Conservation (phyloP, 2,329 filamentous ascomycete species). For the Alternaria solani region DNA sequence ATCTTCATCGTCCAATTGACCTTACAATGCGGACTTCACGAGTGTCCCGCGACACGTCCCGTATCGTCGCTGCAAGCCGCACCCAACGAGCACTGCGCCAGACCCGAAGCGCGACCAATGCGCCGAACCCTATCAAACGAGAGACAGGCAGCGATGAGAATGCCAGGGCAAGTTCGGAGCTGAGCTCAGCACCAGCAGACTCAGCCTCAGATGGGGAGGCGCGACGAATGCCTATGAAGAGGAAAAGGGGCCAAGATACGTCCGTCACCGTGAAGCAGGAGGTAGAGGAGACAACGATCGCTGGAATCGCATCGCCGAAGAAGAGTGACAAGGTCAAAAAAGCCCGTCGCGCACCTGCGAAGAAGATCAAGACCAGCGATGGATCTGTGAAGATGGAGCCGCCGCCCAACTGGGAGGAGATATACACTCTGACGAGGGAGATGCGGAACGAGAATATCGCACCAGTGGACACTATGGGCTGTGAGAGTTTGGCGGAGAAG, state of each 20-base stretch:
- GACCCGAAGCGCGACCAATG: conserved; percentile 38
- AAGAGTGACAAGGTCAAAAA: conserved; percentile 41
- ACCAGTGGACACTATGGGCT: conserved; percentile 97
- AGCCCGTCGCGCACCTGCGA: conserved; percentile 49
- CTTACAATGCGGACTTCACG: conserved; percentile 48
- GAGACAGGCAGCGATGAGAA: conserved; percentile 16
- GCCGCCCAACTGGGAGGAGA: conserved; percentile 81
- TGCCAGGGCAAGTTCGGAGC: conserved; percentile 38
- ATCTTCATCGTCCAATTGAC: neutral
- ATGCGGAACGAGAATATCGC: conserved; percentile 79
- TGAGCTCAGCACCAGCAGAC: conserved; percentile 42
- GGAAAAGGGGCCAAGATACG: conserved; percentile 54
- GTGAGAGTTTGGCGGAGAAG: conserved; percentile 75
- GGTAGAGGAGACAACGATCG: conserved; percentile 27
- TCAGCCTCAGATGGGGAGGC: conserved; percentile 34
- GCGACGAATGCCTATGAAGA: conserved; percentile 50
- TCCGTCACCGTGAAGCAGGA: conserved; percentile 47
- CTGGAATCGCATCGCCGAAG: conserved; percentile 34
- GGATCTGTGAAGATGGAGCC: conserved; percentile 61
- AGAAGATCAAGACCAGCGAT: conserved; percentile 40
- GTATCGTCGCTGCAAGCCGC: conserved; percentile 42
- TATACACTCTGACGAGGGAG: conserved; percentile 78
- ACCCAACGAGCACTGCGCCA: conserved; percentile 41
- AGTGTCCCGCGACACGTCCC: conserved; percentile 48
- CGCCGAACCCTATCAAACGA: conserved; percentile 27